Percentiles rank a stretch among this genome's conserved stretches.
Evolutionary conservation across 371 early-diverging fungal species (phyloP).

Genomic region (Choanephora cucurbitarum): DNA sequence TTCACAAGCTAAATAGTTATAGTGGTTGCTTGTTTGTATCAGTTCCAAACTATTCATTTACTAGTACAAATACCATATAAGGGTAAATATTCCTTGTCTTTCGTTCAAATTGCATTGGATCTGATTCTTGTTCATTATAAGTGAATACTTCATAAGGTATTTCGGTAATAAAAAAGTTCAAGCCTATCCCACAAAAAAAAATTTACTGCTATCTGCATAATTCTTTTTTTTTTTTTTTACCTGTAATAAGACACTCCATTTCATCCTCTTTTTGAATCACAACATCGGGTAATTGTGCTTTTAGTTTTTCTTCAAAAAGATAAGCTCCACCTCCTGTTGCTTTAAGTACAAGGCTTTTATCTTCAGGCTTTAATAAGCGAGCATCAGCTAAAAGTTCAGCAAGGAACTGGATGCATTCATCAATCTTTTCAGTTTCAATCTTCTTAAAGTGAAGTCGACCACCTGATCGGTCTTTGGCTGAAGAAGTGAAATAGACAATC

Average conservation of each 20-base stretch:
- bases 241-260: slow-evolving; percentile 83
- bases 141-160: slow-evolving; percentile 95
- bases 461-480: slow-evolving; percentile 58
- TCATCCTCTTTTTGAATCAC: slow-evolving; percentile 83
- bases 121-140: slow-evolving; percentile 66
- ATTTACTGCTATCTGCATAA: too few relatives aligned
- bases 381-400: slow-evolving; percentile 61
- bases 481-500: slow-evolving; percentile 82
- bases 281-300: slow-evolving; percentile 50
- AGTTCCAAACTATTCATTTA: too few relatives aligned
- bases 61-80: slow-evolving; percentile 62
- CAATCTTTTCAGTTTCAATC: slow-evolving; percentile 91
- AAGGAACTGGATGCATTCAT: slow-evolving; percentile 86
- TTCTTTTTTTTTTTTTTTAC: slow-evolving; percentile 27
- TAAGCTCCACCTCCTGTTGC: slow-evolving; percentile 89
- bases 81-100: slow-evolving; percentile 73
- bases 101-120: slow-evolving; percentile 84
- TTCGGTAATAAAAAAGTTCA: slow-evolving; percentile 90
- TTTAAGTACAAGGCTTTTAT: slow-evolving; percentile 52
- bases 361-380: slow-evolving; percentile 31
- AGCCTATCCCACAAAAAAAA: slow-evolving; percentile 45
- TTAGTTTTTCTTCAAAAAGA: slow-evolving; percentile 62
- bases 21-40: too few relatives aligned
- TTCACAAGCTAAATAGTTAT: slow-evolving; percentile 77
- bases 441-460: slow-evolving; percentile 92